Percentiles rank a stretch among this genome's conserved stretches.
Evolutionary conservation across 768 basidiomycete genomes (phyloP).

Genomic region (Boletus speciosus): DNA sequence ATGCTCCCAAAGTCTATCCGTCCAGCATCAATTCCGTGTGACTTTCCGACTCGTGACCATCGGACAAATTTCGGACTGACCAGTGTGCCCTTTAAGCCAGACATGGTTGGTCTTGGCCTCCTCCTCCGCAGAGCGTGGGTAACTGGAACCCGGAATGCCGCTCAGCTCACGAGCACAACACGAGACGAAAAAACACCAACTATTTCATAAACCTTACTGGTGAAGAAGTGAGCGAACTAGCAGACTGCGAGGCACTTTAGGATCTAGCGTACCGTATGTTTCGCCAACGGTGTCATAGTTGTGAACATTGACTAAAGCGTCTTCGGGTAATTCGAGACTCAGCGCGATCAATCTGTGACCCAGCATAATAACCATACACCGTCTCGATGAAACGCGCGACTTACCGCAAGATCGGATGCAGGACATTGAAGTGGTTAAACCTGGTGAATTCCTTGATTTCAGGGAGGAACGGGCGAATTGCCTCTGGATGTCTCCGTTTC

Average conservation of each 20-base stretch:
- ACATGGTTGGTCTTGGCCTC: conserved; percentile 50
- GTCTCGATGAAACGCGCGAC: neutral
- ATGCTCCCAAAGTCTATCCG: conserved; percentile 49
- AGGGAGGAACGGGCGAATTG: conserved; percentile 47
- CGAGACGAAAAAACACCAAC: conserved; percentile 30
- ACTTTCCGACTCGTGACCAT: too few species aligned
- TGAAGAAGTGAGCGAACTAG: neutral
- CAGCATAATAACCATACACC: neutral
- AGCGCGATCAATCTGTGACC: conserved; percentile 43
- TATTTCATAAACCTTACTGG: conserved; percentile 68
- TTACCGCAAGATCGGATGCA: conserved; percentile 47
- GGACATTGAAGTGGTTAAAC: conserved; percentile 49
- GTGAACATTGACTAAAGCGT: conserved; percentile 48
- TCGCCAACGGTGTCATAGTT: conserved; percentile 40
- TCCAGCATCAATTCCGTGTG: neutral
- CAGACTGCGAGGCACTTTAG: neutral
- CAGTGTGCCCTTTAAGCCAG: conserved; percentile 60
- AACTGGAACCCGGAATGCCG: conserved; percentile 29
- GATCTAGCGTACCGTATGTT: conserved; percentile 35
- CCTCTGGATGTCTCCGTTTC: conserved; percentile 47
- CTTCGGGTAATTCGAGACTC: conserved; percentile 54
- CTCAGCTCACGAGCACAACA: neutral
- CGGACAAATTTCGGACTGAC: conserved; percentile 22
- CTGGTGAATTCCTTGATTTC: conserved; percentile 50
- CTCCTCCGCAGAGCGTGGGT: conserved; percentile 48